phyloP scores from a whole-genome alignment of 139 green algal species.

The Chloropicon primus region DNA sequence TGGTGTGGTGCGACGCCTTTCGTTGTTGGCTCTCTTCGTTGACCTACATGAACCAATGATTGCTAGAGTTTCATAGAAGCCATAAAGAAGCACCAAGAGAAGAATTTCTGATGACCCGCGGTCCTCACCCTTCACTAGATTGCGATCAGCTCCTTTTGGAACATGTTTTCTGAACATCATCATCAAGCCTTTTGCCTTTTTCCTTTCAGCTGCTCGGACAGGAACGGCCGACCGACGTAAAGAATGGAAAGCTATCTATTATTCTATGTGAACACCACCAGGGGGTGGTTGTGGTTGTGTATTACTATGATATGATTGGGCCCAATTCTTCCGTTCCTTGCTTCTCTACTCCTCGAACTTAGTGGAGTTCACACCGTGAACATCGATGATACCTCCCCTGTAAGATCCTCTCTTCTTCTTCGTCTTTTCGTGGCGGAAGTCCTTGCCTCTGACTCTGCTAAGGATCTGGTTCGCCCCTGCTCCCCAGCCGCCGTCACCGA shows the following conservation, averaged over 20 bases:
- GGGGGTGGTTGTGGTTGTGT: no score
- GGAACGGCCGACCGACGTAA: no score
- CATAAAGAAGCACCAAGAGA: not conserved
- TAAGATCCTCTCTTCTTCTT: constrained; percentile 98
- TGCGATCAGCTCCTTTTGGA: not conserved
- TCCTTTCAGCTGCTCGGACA: no score
- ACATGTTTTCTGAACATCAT: no score
- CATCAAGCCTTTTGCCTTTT: no score
- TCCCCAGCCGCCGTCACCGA: not conserved
- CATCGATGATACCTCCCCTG: constrained; percentile 75
- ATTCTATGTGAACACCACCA: no score
- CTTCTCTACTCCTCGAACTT: constrained; percentile 70
- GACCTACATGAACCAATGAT: not conserved
- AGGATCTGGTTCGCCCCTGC: not conserved
- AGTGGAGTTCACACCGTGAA: constrained; percentile 50
- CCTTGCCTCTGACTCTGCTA: constrained; percentile 49
- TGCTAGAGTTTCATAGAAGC: not conserved
- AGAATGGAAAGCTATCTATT: no score
- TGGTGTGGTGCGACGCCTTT: no score
- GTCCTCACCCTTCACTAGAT: not conserved
- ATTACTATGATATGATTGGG: no score
- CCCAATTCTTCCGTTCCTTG: no score
- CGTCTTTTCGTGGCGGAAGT: constrained; percentile 98
- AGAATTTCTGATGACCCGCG: not conserved
- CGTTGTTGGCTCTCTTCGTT: not conserved